phyloP scores from a whole-genome alignment of 169 alveolate genomes.

The Plasmodium knowlesi region DNA sequence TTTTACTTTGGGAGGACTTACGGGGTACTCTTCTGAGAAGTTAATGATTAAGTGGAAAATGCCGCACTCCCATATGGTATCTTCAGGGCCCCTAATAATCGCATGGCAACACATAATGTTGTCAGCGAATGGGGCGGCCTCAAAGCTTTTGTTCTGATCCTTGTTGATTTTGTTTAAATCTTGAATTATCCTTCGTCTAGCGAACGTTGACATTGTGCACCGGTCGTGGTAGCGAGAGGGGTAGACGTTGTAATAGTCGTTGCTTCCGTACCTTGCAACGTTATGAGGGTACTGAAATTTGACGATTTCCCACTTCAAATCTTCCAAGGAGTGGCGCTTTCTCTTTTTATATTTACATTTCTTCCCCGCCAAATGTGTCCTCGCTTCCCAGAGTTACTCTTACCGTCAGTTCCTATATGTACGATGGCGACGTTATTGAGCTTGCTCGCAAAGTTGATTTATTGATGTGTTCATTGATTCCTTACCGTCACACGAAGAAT shows the following conservation, averaged over 20 bases:
- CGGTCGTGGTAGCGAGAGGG: background rate
- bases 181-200: constrained; percentile 91
- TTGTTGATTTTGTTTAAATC: constrained; percentile 91
- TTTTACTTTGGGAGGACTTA: constrained; percentile 92
- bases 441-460: background rate
- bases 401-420: background rate
- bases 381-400: background rate
- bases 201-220: constrained; percentile 83
- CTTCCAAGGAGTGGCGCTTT: background rate
- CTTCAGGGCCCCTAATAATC: constrained; percentile 96
- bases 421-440: background rate
- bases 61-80: constrained; percentile 97
- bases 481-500: background rate
- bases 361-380: background rate
- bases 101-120: constrained; percentile 96
- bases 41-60: constrained; percentile 91
- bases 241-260: background rate
- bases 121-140: constrained; percentile 92
- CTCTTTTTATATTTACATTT: background rate
- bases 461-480: background rate
- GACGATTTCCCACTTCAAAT: background rate
- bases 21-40: constrained; percentile 93
- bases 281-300: background rate
- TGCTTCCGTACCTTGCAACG: background rate
- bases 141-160: constrained; percentile 91